phyloP scores from a whole-genome alignment of 1,139 yeast genomes.

The Debaryomycetaceae sp. region DNA sequence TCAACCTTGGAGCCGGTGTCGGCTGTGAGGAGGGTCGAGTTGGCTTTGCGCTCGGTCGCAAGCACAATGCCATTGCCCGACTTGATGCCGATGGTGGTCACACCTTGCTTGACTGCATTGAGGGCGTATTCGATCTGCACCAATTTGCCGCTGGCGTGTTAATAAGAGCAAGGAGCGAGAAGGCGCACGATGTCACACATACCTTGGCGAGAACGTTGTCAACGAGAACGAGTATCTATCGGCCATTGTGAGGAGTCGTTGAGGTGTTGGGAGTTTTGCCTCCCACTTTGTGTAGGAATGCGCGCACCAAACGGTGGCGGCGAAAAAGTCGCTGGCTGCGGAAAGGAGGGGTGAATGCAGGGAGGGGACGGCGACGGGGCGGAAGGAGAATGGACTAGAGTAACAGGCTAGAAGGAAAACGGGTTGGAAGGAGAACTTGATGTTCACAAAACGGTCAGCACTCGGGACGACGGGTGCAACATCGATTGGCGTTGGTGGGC shows the following conservation, averaged over 20 bases:
- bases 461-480: too few relatives aligned
- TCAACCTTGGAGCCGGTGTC: constrained; percentile 80
- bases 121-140: constrained; percentile 98
- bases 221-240: constrained; percentile 97
- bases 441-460: too few relatives aligned
- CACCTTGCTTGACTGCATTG: constrained; percentile 97
- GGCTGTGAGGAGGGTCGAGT: constrained; percentile 70
- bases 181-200: too few relatives aligned
- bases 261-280: constrained; percentile 4
- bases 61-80: constrained; percentile 95
- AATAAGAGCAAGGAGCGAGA: constrained; percentile 9
- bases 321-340: neutral
- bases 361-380: too few relatives aligned
- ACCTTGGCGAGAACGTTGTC: constrained; percentile 95
- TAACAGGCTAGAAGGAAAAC: too few relatives aligned
- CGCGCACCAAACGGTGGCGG: neutral
- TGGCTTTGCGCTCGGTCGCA: constrained; percentile 92
- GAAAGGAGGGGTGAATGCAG: too few relatives aligned
- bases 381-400: too few relatives aligned
- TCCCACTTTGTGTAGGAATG: constrained; percentile 1
- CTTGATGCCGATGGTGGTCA: constrained; percentile 92
- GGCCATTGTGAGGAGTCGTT: constrained; percentile 58
- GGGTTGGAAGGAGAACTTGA: too few relatives aligned
- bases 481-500: too few relatives aligned
- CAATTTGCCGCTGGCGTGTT: constrained; percentile 73